Base-by-base conservation (phyloP, 495 filamentous ascomycete genomes). In the Beverwykella pulmonaria region DNA sequence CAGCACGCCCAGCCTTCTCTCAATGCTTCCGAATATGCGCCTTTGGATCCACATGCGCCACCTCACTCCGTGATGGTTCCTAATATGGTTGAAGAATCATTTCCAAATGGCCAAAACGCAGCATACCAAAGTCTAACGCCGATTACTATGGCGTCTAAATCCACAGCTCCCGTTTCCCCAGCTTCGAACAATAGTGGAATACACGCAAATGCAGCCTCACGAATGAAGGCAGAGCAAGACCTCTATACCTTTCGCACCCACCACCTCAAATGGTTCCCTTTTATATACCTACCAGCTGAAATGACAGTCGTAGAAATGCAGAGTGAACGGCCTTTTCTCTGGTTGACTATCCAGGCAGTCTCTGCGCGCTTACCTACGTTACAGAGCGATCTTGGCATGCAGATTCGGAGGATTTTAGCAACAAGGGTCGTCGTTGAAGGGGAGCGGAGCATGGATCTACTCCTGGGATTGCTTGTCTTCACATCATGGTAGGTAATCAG, bases 401-500 rank as follows among this genome's bases (percentile, higher is more conserved):
- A 54, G 25, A 23, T 54, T 36, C 12, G n/a, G 3, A 36, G 54
- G 12, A 23, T 17, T 19, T 10, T 63, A 27, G 32, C 60, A 25
- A 25, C 22, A 22, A 22, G 7, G 10, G 32, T 63, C 12, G 22
- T 63, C 27, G 60, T 50, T 32, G 47, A 63, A 19, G 60, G 49
- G 4, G 60, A 63, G 32, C 60, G 60, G 14, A 54, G 32, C 39
- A 27, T 63, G n/a, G 60, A 63, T 27, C 27, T 63, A 12, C 34
- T 63, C 1, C 29, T 53, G 8, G 29, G 39, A 7, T 17, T 54
- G 3, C 15, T 63, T 27, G 48, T 54, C 2, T 63, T 32, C 34
- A 27, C 20, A 5, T 36, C 49, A n/a, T 63, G 60, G 60, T 39
- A 59, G 29, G 48, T 9, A 8, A 52, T 41, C 14, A 55, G 12